A percentile compares a stretch with the other conserved stretches of the same genome.
phyloP scores from a whole-genome alignment of 2,329 filamentous ascomycete genomes.

The Diaporthe australafricana region DNA sequence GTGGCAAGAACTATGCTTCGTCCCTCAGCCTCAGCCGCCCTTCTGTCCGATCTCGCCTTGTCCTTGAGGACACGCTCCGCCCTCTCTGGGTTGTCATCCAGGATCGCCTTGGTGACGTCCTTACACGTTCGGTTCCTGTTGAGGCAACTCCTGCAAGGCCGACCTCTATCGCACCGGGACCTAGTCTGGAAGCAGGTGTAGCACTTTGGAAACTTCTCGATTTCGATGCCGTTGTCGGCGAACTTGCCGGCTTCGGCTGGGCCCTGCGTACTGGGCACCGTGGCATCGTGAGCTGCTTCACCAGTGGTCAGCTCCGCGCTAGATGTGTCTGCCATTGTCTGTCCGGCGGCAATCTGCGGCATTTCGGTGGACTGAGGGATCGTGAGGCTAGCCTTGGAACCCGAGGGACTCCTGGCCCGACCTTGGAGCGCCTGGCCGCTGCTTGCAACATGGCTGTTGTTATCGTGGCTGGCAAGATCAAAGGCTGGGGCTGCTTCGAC shows the following conservation, averaged over 20 bases:
- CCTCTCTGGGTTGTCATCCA: neutral
- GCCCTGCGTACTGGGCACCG: neutral
- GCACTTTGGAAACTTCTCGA: slow-evolving; percentile 1
- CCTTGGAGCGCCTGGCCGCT: neutral
- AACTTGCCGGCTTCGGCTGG: neutral
- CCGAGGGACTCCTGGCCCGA: neutral
- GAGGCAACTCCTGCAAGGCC: neutral
- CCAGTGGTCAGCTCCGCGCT: neutral
- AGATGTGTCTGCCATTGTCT: neutral
- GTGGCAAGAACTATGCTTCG: neutral
- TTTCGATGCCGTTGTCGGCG: neutral
- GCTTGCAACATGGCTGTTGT: neutral
- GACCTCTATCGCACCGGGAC: neutral
- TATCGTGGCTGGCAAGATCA: neutral
- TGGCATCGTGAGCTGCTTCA: neutral
- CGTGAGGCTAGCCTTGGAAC: neutral
- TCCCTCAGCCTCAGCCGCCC: neutral
- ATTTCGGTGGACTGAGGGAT: neutral
- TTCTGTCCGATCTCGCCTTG: neutral
- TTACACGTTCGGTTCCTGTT: neutral
- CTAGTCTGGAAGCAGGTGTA: neutral
- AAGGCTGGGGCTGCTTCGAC: neutral
- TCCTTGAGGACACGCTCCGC: neutral
- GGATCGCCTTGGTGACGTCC: neutral
- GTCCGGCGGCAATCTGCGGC: neutral